phyloP scores from a whole-genome alignment of 2,329 filamentous ascomycete species.

The Ceratocystis diversiconidia region DNA sequence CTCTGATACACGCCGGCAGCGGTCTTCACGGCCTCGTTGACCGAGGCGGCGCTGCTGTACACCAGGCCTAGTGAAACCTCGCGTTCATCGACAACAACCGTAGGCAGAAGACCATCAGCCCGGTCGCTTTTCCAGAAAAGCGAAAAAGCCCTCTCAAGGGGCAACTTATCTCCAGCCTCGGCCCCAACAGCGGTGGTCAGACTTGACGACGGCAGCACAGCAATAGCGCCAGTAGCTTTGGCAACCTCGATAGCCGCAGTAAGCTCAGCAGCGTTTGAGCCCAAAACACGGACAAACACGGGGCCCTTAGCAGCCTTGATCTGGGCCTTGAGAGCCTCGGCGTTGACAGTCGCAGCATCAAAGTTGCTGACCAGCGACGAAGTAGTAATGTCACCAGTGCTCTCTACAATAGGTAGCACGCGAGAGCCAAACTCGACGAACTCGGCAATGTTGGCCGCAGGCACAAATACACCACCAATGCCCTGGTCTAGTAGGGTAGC shows the following conservation, averaged over 20 bases:
- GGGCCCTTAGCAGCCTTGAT: slow-evolving; percentile 33
- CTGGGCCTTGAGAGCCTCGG: slow-evolving; percentile 32
- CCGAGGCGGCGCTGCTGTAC: slow-evolving; percentile 85
- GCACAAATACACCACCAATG: slow-evolving; percentile 71
- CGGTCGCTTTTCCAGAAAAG: slow-evolving; percentile 68
- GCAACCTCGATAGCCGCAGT: slow-evolving; percentile 30
- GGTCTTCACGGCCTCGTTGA: slow-evolving; percentile 71
- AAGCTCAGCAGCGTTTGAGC: slow-evolving; percentile 30
- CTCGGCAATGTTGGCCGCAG: slow-evolving; percentile 49
- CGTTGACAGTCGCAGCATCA: slow-evolving; percentile 31
- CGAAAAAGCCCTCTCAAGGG: slow-evolving; percentile 56
- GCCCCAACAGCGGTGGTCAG: slow-evolving; percentile 56
- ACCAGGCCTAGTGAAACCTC: slow-evolving; percentile 77
- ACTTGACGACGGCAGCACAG: slow-evolving; percentile 56
- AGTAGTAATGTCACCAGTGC: slow-evolving; percentile 34
- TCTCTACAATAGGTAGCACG: slow-evolving; percentile 38
- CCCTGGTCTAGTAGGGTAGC: slow-evolving; percentile 72
- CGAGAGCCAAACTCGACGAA: slow-evolving; percentile 42
- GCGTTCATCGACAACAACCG: slow-evolving; percentile 78
- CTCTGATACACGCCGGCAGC: slow-evolving; percentile 82
- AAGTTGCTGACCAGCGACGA: slow-evolving; percentile 40
- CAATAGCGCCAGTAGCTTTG: slow-evolving; percentile 44
- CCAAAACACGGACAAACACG: slow-evolving; percentile 37
- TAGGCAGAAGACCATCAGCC: slow-evolving; percentile 70
- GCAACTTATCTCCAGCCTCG: slow-evolving; percentile 37